These are phyloP conservation scores for Gaultheria prostrata DNA, from an alignment of 148 eudicot species.

Conservation along the genomic window DNA sequence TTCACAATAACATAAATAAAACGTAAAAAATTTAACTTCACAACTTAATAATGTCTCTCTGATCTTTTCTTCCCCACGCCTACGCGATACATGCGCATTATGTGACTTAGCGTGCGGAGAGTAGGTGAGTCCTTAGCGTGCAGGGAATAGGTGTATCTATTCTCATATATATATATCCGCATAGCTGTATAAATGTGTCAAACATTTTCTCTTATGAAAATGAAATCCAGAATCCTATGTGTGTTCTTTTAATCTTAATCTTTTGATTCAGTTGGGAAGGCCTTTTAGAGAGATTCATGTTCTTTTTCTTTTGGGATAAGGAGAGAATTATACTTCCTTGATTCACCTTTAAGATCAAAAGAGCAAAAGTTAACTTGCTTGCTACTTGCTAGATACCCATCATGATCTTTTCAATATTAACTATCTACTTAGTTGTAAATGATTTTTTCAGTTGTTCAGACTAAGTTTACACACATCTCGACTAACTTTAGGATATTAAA, in stretches of 20 bases:
- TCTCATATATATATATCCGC: no score
- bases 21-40: no score
- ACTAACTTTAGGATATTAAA: neutral
- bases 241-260: slow-evolving; percentile 12
- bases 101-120: neutral
- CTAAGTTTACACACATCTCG: neutral
- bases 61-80: neutral
- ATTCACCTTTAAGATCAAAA: slow-evolving; percentile 9
- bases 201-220: neutral
- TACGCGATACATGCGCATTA: no score
- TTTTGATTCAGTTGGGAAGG: slow-evolving; percentile 14
- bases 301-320: slow-evolving; percentile 26
- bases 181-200: neutral
- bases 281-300: slow-evolving; percentile 16
- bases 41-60: neutral
- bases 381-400: neutral
- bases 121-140: neutral
- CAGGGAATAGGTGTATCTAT: neutral
- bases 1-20: no score
- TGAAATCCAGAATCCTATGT: slow-evolving; percentile 26
- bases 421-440: neutral
- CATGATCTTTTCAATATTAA: neutral
- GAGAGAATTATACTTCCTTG: slow-evolving; percentile 15
- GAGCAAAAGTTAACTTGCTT: neutral
- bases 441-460: neutral